Evolutionary conservation across 2,329 filamentous ascomycete species (phyloP).

Genomic region (Helminthosporium solani): DNA sequence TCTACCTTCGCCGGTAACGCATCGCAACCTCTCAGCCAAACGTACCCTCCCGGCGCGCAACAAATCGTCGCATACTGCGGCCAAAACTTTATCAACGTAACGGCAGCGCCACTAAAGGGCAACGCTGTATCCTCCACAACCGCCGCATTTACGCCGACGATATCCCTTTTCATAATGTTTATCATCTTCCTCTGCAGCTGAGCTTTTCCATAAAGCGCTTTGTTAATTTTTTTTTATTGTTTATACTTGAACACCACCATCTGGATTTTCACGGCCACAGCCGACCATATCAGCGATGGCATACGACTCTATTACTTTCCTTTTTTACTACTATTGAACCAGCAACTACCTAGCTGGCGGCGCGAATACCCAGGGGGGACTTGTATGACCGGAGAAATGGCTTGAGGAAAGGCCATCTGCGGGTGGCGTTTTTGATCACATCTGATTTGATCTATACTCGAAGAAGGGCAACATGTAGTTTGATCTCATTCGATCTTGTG

Average conservation of each 20-base stretch:
- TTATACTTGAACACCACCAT: constrained; percentile 14
- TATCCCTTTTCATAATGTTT: constrained; percentile 39
- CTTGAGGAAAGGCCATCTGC: constrained; percentile 4
- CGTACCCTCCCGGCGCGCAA: constrained; percentile 70
- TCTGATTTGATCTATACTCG: too few species aligned
- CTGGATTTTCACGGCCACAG: constrained; percentile 20
- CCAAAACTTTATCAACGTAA: constrained; percentile 54
- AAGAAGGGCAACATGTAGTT: not conserved
- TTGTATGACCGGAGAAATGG: constrained; percentile 11
- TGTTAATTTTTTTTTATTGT: constrained; percentile 20
- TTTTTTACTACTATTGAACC: constrained; percentile 10
- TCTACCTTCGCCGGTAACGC: constrained; percentile 66
- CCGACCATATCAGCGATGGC: constrained; percentile 41
- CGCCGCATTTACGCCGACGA: constrained; percentile 28
- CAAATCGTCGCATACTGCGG: constrained; percentile 69
- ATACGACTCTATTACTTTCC: constrained; percentile 22
- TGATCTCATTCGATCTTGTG: not conserved
- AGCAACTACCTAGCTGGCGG: constrained; percentile 6
- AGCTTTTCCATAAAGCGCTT: constrained; percentile 9
- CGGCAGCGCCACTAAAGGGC: constrained; percentile 45
- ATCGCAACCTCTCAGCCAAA: constrained; percentile 64
- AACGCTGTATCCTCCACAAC: constrained; percentile 24
- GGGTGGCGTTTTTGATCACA: constrained; percentile 2
- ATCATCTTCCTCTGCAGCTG: constrained; percentile 36
- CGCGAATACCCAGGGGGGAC: constrained; percentile 22